Evolutionary conservation across 2,329 filamentous ascomycete genomes (phyloP), one percentile per base, ranked within the genome.

Genomic region (Exophiala lecanii-corni): DNA sequence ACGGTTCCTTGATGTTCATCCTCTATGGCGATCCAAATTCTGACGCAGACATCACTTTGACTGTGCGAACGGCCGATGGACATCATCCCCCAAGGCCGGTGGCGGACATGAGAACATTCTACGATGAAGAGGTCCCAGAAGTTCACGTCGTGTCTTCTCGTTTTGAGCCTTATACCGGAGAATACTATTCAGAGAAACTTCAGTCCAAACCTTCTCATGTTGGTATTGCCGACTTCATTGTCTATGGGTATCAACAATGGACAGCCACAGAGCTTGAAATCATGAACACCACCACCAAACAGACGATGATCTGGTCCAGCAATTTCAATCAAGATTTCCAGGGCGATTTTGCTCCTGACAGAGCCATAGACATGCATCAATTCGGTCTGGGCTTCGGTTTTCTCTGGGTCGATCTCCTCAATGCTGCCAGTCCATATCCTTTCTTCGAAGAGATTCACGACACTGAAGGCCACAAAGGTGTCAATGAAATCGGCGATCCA

Each of bases 1-100:
- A 47, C 30, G 55, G 54, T 20, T 39, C 55, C 9, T 42, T 56
- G 9, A 57, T 57, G 55, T 55, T 57, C 36, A 51, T 57, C 41
- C 50, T 52, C 30, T 57, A 57, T 36, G 55, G 54, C 30, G 54
- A 57, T 21, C 54, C 55, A 2, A 45, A 37, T 9, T 21, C 43
- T 2, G 42, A 41, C 33, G 36, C 37, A 9, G 19, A 23, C 3
- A 42, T 53, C 25, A 55, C 52, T n/a, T n/a, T 55, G 35, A 53
- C 45, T 10, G 41, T 55, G 13, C 44, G 55, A 13, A 54, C 54
- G 5, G 50, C 47, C 3, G 48, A 53, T 19, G 55, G 54, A 7
- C 55, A 57, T 31, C 50, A 55, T 41, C 52, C 50, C 15, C 55
- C 55, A 1, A 43, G 45, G 26, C 48, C 49, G 7, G 16, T 40